These are phyloP conservation scores for Taxillus chinensis DNA, from an alignment of 164 flowering plant genomes.

Conservation along the genomic window DNA sequence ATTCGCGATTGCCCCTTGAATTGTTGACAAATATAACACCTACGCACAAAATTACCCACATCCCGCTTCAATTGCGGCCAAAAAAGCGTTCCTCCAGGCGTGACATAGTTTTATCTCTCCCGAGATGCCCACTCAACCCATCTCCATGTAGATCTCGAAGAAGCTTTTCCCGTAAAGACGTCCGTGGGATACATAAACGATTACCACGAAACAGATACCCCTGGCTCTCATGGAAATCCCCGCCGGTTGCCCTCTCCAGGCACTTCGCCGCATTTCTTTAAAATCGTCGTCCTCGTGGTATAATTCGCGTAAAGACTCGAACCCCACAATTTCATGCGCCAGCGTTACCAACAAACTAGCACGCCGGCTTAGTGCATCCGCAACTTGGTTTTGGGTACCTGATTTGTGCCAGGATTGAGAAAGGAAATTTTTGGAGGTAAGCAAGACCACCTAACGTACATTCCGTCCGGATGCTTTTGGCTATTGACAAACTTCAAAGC, in stretches of 20 bases:
- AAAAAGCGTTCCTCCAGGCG: constrained; percentile 1
- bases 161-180: no score
- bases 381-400: background rate
- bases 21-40: constrained; percentile 1
- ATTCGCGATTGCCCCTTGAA: background rate
- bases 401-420: background rate
- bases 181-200: no score
- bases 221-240: background rate
- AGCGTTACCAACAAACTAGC: background rate
- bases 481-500: background rate
- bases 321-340: background rate
- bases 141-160: no score
- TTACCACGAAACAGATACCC: background rate
- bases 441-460: background rate
- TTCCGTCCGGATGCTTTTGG: background rate
- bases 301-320: background rate
- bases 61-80: constrained; percentile 4
- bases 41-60: background rate
- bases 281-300: background rate
- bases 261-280: background rate
- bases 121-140: background rate
- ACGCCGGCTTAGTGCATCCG: background rate
- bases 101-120: background rate
- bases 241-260: background rate
- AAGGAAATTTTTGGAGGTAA: background rate